phyloP scores from a whole-genome alignment of 257 asterid species.

The Vinca minor region DNA sequence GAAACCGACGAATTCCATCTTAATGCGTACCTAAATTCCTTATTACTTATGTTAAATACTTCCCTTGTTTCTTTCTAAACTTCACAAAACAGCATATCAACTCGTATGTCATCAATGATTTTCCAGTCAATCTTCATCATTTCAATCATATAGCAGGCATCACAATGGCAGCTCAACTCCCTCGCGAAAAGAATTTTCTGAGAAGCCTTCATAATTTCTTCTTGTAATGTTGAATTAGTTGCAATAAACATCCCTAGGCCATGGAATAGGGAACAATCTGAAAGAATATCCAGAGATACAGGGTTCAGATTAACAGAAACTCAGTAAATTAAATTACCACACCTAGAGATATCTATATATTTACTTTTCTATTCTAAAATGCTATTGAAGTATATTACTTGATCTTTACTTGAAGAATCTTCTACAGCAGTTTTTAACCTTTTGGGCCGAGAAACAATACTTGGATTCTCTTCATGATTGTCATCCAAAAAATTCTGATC shows the following conservation, averaged over 20 bases:
- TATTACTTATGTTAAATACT: background rate
- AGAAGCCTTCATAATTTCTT: slow-evolving; percentile 3
- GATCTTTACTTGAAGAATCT: slow-evolving; percentile 17
- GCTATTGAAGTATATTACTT: slow-evolving; percentile 5
- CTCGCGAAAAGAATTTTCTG: background rate
- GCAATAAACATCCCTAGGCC: slow-evolving; percentile 3
- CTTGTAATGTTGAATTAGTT: slow-evolving; percentile 9
- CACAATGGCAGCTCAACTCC: background rate
- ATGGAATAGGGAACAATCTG: slow-evolving; percentile 11
- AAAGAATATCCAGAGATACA: background rate
- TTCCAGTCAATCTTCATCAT: background rate
- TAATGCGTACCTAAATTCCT: background rate
- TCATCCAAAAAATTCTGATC: slow-evolving; percentile 33
- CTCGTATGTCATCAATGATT: background rate
- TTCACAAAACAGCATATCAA: background rate
- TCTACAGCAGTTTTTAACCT: slow-evolving; percentile 20
- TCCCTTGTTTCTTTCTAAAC: background rate
- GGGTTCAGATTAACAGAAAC: background rate
- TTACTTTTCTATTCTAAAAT: background rate
- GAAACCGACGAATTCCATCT: background rate
- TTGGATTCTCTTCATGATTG: slow-evolving; percentile 9
- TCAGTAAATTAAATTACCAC: background rate
- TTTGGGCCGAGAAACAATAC: slow-evolving; percentile 8
- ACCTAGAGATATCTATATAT: background rate
- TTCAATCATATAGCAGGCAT: background rate